Base-by-base conservation (phyloP, 192 early-diverging fungal genomes). In the Coemansia sp. region DNA sequence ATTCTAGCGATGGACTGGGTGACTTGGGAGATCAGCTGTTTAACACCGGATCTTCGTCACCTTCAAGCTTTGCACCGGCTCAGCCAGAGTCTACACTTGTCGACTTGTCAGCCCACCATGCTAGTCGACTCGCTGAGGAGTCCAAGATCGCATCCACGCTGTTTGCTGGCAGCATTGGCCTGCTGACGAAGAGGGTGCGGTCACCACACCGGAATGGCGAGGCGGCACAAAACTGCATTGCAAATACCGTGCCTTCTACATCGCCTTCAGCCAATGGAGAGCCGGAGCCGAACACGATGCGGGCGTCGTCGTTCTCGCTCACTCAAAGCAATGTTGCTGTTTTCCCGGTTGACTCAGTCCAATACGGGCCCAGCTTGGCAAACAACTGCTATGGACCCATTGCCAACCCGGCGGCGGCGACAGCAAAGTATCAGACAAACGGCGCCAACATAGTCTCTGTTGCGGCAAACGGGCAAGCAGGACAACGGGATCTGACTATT, bases 401-500 rank as follows among this genome's bases (percentile, higher is more conserved):
- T 34, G 20, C 75, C 7, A 70, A 68, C 8, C 49, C 62, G 15
- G 53, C 38, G n/a, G 50, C 66, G 10, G 36, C 36, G 36, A 3
- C 38, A 16, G 12, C 38, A 16, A 70, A 76, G 43, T 15, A 57
- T 34, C 63, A 68, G 62, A 52, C 33, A 38, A 41, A 15, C 62
- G 10, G 47, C 5, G 60, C 69, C 41, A 65, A 58, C 47, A 41
- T 62, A 5, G 71, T 83, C 9, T 72, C 81, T 47, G 81, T 83
- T 11, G 81, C 76, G n/a, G 62, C 73, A 9, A 69, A 53, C 27
- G 69, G 43, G 1, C 52, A 66, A 7, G 47, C 55, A 34, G 81
- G 73, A 2, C 76, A 78, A 73, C 81, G 81, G 50, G 81, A 83
- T 29, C 39, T 72, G 27, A 83, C 71, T 50, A 83, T 83, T 58